phyloP scores from a whole-genome alignment of 78 protist species.

The Carpediemonas membranifera region DNA sequence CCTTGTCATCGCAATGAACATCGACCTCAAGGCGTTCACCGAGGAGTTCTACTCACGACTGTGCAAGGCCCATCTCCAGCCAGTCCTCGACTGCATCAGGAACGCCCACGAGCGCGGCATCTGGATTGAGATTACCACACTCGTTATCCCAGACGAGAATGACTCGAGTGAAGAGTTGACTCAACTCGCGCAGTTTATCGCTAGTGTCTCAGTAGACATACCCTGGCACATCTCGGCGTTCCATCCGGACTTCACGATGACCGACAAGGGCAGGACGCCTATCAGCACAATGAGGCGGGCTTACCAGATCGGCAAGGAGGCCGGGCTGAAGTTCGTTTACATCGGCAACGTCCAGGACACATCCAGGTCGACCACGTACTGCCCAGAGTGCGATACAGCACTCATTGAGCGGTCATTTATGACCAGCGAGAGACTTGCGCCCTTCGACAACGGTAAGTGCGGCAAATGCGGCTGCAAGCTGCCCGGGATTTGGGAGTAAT shows the following conservation, averaged over 20 bases:
- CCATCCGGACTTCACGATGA: conserved; percentile 36
- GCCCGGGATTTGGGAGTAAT: conserved; percentile 18
- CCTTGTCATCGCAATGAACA: conserved; percentile 28
- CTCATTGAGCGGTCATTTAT: not conserved
- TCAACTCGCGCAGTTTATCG: conserved; percentile 7
- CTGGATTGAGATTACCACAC: conserved; percentile 44
- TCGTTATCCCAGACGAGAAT: conserved; percentile 49
- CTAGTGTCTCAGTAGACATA: conserved; percentile 13
- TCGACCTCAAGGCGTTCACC: conserved; percentile 43
- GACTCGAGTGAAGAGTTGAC: conserved; percentile 26
- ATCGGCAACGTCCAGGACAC: conserved; percentile 11
- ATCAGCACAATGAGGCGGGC: conserved; percentile 18
- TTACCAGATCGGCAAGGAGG: conserved; percentile 1
- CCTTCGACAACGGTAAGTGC: not conserved
- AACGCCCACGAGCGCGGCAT: conserved; percentile 18
- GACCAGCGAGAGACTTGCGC: not conserved
- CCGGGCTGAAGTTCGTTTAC: conserved; percentile 36
- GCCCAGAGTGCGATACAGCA: conserved; percentile 4
- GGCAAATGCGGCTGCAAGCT: not conserved
- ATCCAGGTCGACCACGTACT: not conserved
- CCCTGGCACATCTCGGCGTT: conserved; percentile 44
- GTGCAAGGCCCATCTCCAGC: conserved; percentile 35
- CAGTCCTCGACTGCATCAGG: conserved; percentile 35
- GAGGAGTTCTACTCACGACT: not conserved
- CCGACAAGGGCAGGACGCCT: conserved; percentile 22